Evolutionary conservation across 768 basidiomycete genomes (phyloP).

Genomic region (Termitomyces sp.): DNA sequence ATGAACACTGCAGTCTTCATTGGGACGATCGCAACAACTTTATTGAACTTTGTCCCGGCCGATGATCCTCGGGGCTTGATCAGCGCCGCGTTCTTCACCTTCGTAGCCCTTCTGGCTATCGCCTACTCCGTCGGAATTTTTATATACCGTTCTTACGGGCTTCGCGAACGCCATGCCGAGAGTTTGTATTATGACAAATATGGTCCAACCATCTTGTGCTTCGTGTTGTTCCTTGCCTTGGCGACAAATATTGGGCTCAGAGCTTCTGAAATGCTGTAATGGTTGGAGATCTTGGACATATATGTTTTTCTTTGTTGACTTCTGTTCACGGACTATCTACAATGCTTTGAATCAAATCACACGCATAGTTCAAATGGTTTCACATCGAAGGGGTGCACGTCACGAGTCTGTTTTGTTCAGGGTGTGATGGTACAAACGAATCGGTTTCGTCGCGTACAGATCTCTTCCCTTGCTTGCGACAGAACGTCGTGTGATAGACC

Average conservation of each 20-base stretch:
- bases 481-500: neutral
- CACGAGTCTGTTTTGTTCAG: neutral
- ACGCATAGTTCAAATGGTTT: neutral
- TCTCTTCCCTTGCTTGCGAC: neutral
- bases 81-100: conserved; percentile 83
- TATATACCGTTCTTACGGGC: conserved; percentile 62
- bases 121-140: conserved; percentile 83
- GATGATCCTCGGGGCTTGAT: conserved; percentile 75
- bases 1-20: conserved; percentile 82
- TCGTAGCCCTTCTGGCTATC: conserved; percentile 84
- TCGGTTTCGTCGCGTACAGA: neutral
- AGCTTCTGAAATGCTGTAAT: conserved; percentile 43
- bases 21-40: conserved; percentile 83
- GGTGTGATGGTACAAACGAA: too few species aligned
- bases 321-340: neutral
- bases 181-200: conserved; percentile 89
- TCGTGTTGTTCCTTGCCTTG: conserved; percentile 63
- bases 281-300: neutral
- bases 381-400: neutral
- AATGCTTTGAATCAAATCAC: neutral
- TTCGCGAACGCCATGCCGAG: conserved; percentile 67
- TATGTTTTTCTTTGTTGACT: neutral
- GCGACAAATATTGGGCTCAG: conserved; percentile 72
- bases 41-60: conserved; percentile 79
- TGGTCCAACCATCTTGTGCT: conserved; percentile 73